Evolutionary conservation across 345 rosid species (phyloP), one percentile per base, ranked within the genome.

Genomic region (Erodium maritimum): DNA sequence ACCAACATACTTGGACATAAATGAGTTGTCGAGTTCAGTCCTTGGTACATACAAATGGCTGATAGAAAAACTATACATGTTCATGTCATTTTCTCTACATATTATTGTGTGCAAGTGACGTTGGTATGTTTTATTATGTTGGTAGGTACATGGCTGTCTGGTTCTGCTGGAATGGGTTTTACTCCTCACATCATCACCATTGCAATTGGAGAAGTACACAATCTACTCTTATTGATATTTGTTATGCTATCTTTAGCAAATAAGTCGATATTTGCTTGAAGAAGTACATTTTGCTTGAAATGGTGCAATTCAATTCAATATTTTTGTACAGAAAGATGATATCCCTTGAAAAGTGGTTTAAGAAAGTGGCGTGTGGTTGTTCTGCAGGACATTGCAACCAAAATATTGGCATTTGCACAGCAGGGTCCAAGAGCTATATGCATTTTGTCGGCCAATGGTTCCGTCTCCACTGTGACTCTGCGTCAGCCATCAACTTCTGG

Each of bases 391-490:
- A 78, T 93, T 56, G 91, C 96, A 14, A 75, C 80, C 19, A 93
- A 88, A 77, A 75, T 93, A 61, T 59, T 83, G 75, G 56, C 89
- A 19, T 93, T 89, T 81, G 71, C 95, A 54, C 96, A 89, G 73
- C 95, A 87, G 75, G 88, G 95, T 56, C 84, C 86, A 60, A 87
- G 90, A 78, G 88, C 86, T 23, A 66, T 82, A 42, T 93, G 97
- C 59, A 63, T 93, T 65, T 73, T 93, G 75, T 89, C 99, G 22
- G 94, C 99, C 58, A 85, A 75, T 60, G 99, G 99, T 17, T 82
- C 96, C 11, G 95, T 93, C 50, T 87, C 94, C 24, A 85, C 88
- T 1, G 97, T 86, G 45, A 87, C 95, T 23, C 88, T 93, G 61
- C 79, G 76, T 45, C 96, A 93, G 76, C 81, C 96, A 19, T 73